Base-by-base conservation (phyloP, 2,329 filamentous ascomycete species). In the Celoporthe dispersa region DNA sequence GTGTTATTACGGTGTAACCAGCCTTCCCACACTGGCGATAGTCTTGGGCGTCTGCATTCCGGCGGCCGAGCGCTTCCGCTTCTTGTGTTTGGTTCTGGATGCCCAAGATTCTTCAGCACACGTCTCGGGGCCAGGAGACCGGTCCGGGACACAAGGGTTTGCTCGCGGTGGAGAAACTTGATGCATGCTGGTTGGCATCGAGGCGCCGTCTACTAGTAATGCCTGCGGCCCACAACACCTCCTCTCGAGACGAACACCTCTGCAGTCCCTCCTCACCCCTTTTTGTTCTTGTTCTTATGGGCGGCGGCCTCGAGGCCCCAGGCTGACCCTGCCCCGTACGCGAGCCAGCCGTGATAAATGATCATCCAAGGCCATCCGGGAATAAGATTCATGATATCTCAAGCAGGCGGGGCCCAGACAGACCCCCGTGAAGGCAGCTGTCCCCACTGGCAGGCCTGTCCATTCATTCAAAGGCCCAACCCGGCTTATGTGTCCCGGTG, bases 1-100 rank as follows among this genome's bases (percentile, higher is more conserved):
- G 60, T 35, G 60, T 63, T 16, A 63, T 63, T 63, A 63, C 60
- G 60, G 60, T 37, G 60, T 3, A 63, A 44, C 25, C 57, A 61
- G 33, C 35, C 11, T 61, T 61, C 14, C 6, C 31, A 61, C 31
- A 25, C 25, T 37, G 33, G 25, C 19, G n/a, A 37, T 37, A 39
- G 19, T n/a, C 11, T 31, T 19, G 53, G 12, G 44, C 8, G 44
- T 31, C 28, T 57, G 53, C 28, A 31, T 11, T 28, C 53, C 57
- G 22, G 19, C 57, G 33, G 63, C 63, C 25, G 63, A 53, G 28
- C 53, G 19, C 14, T 53, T 35, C 63, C 44, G n/a, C n/a, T n/a
- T 28, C 9, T 64, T 39, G 35, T 31, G 4, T 39, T 35, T 5
- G 25, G 28, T 16, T 57, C 5, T 48, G 41, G 51, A 16, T 31